Conservation (phyloP, 2,329 filamentous ascomycete genomes). For the Monosporascus sp. region DNA sequence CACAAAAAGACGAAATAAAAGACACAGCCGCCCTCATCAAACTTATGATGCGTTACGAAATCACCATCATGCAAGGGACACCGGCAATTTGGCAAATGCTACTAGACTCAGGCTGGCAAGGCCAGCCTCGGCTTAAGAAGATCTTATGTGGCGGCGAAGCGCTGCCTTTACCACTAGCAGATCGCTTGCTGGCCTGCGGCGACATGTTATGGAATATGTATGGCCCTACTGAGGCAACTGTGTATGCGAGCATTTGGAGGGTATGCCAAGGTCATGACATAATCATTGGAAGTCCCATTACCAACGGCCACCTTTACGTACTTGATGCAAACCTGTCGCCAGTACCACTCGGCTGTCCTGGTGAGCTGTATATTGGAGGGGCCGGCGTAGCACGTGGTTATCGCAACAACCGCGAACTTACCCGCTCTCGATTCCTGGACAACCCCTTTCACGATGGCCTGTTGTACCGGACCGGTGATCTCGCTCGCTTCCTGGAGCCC, state of each 20-base stretch:
- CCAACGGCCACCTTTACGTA: conserved; percentile 34
- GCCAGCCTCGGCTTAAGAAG: too few species aligned
- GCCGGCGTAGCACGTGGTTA: conserved; percentile 28
- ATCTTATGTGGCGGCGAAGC: too few species aligned
- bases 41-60: too few species aligned
- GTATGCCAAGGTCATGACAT: conserved; percentile 21
- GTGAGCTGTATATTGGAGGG: conserved; percentile 28
- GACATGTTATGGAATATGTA: conserved; percentile 3
- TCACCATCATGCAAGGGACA: too few species aligned
- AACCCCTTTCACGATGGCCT: conserved; percentile 16
- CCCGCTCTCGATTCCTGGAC: conserved; percentile 11
- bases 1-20: too few species aligned
- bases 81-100: too few species aligned
- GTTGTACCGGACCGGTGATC: conserved; percentile 23
- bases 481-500: conserved; percentile 11
- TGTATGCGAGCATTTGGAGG: conserved; percentile 18
- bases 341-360: conserved; percentile 31
- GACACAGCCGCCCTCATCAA: too few species aligned
- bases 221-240: conserved; percentile 18
- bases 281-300: conserved; percentile 19
- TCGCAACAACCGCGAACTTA: conserved; percentile 15
- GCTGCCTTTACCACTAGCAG: too few species aligned
- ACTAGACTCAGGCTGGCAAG: too few species aligned
- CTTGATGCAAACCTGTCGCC: conserved; percentile 30
- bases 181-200: too few species aligned